phyloP scores from a whole-genome alignment of 2,329 filamentous ascomycete genomes.

The Colletotrichum sansevieriae region DNA sequence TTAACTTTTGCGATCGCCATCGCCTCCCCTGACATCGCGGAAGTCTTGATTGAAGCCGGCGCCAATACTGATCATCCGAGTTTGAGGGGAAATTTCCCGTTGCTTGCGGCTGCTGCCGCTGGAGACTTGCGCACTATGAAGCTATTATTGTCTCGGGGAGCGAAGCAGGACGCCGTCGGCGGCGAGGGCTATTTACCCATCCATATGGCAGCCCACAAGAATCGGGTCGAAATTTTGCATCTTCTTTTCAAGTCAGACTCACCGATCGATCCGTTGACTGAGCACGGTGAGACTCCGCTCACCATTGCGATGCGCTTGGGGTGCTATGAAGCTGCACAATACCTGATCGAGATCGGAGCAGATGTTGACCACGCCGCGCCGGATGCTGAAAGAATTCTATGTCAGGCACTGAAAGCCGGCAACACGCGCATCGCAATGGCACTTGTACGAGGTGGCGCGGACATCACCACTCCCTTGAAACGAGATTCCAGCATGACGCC shows the following conservation, averaged over 20 bases:
- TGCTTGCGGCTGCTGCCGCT: constrained; percentile 61
- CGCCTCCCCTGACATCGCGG: constrained; percentile 45
- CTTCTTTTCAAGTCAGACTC: constrained; percentile 44
- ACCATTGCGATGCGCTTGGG: constrained; percentile 43
- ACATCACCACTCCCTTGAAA: constrained; percentile 40
- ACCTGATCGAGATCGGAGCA: constrained; percentile 43
- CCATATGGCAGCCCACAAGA: constrained; percentile 45
- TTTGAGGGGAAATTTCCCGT: constrained; percentile 42
- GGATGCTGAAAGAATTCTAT: constrained; percentile 38
- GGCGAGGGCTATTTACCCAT: constrained; percentile 44
- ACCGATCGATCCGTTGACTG: constrained; percentile 43
- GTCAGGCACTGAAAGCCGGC: constrained; percentile 39
- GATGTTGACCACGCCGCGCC: constrained; percentile 41
- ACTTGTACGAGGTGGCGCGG: constrained; percentile 43
- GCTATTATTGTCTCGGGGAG: constrained; percentile 42
- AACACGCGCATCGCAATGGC: constrained; percentile 40
- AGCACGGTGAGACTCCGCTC: constrained; percentile 45
- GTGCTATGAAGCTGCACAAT: constrained; percentile 43
- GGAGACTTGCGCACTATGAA: constrained; percentile 51
- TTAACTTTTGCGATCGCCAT: constrained; percentile 45
- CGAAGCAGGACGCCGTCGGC: constrained; percentile 38
- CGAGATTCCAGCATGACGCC: constrained; percentile 46
- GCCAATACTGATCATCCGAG: constrained; percentile 42
- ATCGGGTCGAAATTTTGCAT: constrained; percentile 42
- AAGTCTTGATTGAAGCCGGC: constrained; percentile 42